Evolutionary conservation across 148 eudicot genomes (phyloP).

Genomic region (Beta vulgaris): DNA sequence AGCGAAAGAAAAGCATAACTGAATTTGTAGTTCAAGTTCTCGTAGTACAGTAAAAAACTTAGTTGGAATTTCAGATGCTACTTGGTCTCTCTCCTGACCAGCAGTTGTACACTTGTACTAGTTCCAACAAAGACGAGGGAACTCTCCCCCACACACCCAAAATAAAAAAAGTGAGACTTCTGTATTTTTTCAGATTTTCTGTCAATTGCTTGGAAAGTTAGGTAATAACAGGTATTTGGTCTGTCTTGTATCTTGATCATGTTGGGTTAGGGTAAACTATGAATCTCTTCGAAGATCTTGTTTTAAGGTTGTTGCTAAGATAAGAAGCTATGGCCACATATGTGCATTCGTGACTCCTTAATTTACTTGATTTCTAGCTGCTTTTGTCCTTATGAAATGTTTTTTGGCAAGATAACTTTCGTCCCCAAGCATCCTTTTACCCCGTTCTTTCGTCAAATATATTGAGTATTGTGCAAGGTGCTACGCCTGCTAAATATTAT

Average conservation of each 20-base stretch:
- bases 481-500: not conserved
- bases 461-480: not conserved
- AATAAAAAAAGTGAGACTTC: not conserved
- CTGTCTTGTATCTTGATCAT: not conserved
- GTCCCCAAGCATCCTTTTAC: not conserved
- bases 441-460: not conserved
- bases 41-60: too few species aligned
- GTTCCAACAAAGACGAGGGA: too few species aligned
- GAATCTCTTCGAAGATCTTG: not conserved
- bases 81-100: too few species aligned
- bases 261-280: not conserved
- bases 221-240: not conserved
- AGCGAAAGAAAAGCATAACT: not conserved
- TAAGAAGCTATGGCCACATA: not conserved
- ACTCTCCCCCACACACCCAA: too few species aligned
- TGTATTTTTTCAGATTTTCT: not conserved
- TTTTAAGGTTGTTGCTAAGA: not conserved
- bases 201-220: not conserved
- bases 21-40: not conserved
- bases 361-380: not conserved
- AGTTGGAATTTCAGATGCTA: too few species aligned
- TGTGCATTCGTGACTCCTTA: not conserved
- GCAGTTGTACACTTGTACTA: too few species aligned
- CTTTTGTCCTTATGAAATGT: not conserved
- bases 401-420: not conserved